Evolutionary conservation across 257 asterid genomes (phyloP), one percentile per base, ranked within the genome.

Genomic region (Nicotiana knightiana): DNA sequence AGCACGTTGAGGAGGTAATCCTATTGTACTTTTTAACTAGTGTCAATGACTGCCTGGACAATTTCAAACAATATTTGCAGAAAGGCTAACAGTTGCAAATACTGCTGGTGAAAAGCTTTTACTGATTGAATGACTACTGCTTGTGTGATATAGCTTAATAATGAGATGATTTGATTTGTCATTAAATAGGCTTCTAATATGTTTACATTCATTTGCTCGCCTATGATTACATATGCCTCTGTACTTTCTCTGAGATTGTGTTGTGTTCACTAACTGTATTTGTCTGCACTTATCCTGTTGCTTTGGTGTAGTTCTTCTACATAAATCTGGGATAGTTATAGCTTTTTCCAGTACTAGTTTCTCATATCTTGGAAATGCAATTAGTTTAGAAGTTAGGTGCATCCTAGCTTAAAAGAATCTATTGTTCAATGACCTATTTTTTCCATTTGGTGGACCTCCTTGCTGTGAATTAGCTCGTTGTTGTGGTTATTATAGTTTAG

Each of bases 1-100:
- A 75, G 63, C 84, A 81, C 24, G 67, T 63, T 17, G 83, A 68
- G n/a, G 76, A 81, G 76, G 63, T 81, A 81, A 65, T 65, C 46
- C 21, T 66, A 17, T 8, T 32, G 37, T 8, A 53, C 24, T 5
- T 67, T 6, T 51, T 33, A 15, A 67, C 4, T 66, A 70, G n/a
- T 17, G 24, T 4, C 8, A 15, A 12, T 30, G 18, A 26, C 15
- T 73, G 24, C 51, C 16, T 24, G 1, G 78, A 43, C 2, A n/a
- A 70, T 33, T 1, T 11, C 55, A 37, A n/a, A 53, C 28, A 39
- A 17, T 43, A 70, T 43, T 53, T 46, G 43, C 46, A 65, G 73
- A 11, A 11, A 26, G 9, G 3, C 28, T 62, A 26, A 24, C 67
- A 63, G n/a, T 24, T 21, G 43, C n/a, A 30, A 64, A 30, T 16